Conservation (phyloP, 2,329 filamentous ascomycete genomes). For the Coniochaeta ligniaria region DNA sequence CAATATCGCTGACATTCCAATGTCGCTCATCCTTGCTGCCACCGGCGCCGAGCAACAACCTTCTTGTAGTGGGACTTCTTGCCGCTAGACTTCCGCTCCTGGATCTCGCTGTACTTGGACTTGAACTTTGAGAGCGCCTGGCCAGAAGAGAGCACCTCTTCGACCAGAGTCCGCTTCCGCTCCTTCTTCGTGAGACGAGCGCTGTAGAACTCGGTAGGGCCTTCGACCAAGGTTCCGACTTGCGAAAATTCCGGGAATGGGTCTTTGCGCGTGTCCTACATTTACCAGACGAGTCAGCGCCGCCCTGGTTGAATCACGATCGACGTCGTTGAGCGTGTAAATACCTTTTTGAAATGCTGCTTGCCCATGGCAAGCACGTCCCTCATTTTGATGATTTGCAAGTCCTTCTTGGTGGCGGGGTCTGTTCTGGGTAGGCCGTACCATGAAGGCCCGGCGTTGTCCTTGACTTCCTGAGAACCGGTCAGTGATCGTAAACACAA, state of each 20-base stretch:
- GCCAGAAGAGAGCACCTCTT: slow-evolving; percentile 70
- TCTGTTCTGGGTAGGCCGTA: slow-evolving; percentile 86
- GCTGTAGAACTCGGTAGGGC: slow-evolving; percentile 80
- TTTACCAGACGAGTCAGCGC: neutral
- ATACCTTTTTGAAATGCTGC: slow-evolving; percentile 74
- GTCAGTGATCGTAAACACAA: slow-evolving; percentile 16
- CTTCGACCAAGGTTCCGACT: slow-evolving; percentile 81
- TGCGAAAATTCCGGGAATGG: slow-evolving; percentile 77
- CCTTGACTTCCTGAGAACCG: slow-evolving; percentile 20
- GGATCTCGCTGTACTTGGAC: slow-evolving; percentile 80
- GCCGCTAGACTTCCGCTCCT: slow-evolving; percentile 74
- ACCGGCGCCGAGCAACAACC: slow-evolving; percentile 40
- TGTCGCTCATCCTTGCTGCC: neutral
- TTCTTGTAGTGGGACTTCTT: slow-evolving; percentile 87
- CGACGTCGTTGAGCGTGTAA: neutral
- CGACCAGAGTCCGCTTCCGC: slow-evolving; percentile 76
- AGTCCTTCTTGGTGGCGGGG: slow-evolving; percentile 77
- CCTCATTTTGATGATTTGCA: slow-evolving; percentile 85
- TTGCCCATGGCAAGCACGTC: slow-evolving; percentile 76
- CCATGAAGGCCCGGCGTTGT: slow-evolving; percentile 74
- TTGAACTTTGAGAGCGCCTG: slow-evolving; percentile 66
- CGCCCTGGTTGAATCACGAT: neutral
- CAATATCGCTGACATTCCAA: neutral
- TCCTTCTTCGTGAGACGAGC: slow-evolving; percentile 79
- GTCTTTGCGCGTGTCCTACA: slow-evolving; percentile 54